Evolutionary conservation across 306 rosid genomes (phyloP).

Genomic region (Sophora flavescens): DNA sequence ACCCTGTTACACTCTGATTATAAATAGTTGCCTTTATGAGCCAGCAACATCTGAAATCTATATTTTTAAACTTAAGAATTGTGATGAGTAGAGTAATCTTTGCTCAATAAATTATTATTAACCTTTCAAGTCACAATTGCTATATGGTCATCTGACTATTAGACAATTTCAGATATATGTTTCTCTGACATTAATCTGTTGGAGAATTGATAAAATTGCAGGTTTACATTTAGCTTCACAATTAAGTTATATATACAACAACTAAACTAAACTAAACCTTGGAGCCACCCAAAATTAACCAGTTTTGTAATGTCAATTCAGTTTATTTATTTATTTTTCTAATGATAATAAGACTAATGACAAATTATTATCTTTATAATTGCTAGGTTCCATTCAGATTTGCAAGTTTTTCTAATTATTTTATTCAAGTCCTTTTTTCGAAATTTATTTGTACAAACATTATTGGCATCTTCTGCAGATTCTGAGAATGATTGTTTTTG

Average conservation of each 20-base stretch:
- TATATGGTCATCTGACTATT: conserved; percentile 18
- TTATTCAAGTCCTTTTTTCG: conserved; percentile 21
- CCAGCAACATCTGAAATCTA: conserved; percentile 6
- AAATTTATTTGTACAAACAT: not conserved
- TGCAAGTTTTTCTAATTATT: conserved; percentile 24
- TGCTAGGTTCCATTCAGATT: conserved; percentile 26
- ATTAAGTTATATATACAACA: conserved; percentile 35
- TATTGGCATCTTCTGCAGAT: not conserved
- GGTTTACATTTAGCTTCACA: conserved; percentile 15
- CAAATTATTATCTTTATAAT: conserved; percentile 14
- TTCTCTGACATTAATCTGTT: conserved; percentile 28
- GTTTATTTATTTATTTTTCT: conserved; percentile 15
- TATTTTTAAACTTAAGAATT: conserved; percentile 14
- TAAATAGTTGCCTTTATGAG: conserved; percentile 2
- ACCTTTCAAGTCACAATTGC: not conserved
- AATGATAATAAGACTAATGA: conserved; percentile 19
- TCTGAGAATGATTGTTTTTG: conserved; percentile 10
- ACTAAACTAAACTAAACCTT: conserved; percentile 23
- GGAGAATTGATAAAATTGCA: conserved; percentile 6
- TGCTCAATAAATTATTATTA: conserved; percentile 16
- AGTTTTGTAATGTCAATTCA: conserved; percentile 21
- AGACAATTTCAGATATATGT: not conserved
- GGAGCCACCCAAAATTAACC: conserved; percentile 24
- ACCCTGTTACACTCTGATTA: not conserved
- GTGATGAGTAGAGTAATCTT: conserved; percentile 22